A percentile compares a stretch with the other conserved stretches of the same genome.
These are phyloP conservation scores for Penicillium occitanis DNA, from an alignment of 2,329 filamentous ascomycete species.

Conservation along the genomic window DNA sequence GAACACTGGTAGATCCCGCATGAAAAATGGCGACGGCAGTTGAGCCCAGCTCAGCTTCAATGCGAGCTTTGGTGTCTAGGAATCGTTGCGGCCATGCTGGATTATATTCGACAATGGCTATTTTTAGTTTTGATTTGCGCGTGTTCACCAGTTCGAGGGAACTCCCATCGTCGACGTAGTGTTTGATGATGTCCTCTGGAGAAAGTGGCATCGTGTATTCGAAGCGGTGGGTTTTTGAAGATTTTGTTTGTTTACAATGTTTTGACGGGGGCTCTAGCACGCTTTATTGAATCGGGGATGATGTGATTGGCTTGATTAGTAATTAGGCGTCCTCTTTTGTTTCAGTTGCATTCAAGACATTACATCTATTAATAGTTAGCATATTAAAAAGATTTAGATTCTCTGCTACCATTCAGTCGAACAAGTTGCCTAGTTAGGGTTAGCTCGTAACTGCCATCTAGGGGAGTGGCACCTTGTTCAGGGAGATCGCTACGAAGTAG, in stretches of 20 bases:
- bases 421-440: background rate
- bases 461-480: background rate
- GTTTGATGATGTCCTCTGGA: background rate
- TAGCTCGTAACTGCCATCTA: background rate
- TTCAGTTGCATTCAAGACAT: background rate
- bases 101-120: slow-evolving; percentile 29
- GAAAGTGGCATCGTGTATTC: background rate
- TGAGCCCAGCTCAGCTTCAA: slow-evolving; percentile 25
- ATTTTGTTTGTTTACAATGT: background rate
- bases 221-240: background rate
- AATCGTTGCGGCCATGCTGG: slow-evolving; percentile 28
- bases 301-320: background rate
- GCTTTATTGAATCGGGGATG: background rate
- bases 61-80: slow-evolving; percentile 23
- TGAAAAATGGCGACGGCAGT: slow-evolving; percentile 43
- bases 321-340: background rate
- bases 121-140: background rate
- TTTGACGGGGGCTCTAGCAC: background rate
- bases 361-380: background rate
- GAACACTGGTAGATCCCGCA: slow-evolving; percentile 54
- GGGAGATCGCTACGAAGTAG: background rate
- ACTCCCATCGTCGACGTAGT: background rate
- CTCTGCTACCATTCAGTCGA: background rate
- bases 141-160: background rate
- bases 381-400: background rate